phyloP scores from a whole-genome alignment of 345 rosid species.

The Turnera subulata region DNA sequence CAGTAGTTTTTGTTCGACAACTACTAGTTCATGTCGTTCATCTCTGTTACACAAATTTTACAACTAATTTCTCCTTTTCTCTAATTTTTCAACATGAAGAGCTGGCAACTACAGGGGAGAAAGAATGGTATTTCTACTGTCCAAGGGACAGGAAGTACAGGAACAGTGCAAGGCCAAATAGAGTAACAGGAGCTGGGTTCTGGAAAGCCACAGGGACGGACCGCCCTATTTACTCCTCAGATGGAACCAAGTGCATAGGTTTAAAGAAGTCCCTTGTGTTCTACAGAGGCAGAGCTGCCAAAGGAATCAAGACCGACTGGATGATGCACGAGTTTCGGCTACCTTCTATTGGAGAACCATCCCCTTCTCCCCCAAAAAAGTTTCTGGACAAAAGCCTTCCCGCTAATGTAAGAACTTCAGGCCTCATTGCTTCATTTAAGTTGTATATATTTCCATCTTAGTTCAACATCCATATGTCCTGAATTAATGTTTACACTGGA shows the following conservation, averaged over 20 bases:
- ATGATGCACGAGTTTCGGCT: constrained; percentile 99
- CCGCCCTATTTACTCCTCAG: constrained; percentile 84
- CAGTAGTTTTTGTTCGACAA: no score
- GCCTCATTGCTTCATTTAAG: neutral
- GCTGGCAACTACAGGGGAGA: constrained; percentile 70
- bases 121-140: constrained; percentile 93
- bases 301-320: constrained; percentile 94
- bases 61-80: neutral
- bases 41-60: no score
- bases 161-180: constrained; percentile 83
- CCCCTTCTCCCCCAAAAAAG: constrained; percentile 46
- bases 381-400: constrained; percentile 57
- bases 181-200: constrained; percentile 92
- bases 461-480: no score
- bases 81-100: constrained; percentile 28
- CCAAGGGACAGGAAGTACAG: constrained; percentile 90
- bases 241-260: constrained; percentile 72
- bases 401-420: constrained; percentile 40
- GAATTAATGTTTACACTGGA: neutral
- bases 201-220: constrained; percentile 99
- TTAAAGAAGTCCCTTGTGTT: constrained; percentile 90
- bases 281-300: constrained; percentile 90
- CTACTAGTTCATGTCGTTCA: no score
- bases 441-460: neutral
- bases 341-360: constrained; percentile 58